Base-by-base conservation (phyloP, 805 yeast genomes). In the Barnettozyma pratensis region DNA sequence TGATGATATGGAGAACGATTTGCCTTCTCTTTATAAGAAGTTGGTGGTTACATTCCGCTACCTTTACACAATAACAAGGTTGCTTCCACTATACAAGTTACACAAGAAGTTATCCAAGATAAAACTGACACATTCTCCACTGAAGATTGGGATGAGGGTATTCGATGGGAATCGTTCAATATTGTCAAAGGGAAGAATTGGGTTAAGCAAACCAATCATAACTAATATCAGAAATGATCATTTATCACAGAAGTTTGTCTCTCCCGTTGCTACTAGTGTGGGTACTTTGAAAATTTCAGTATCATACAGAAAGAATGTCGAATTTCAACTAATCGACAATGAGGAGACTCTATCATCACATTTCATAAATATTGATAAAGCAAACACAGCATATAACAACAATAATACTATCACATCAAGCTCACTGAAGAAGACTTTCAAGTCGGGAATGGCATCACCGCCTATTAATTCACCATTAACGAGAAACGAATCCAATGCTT, bases 101-200 rank as follows among this genome's bases (percentile, higher is more conserved):
- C 69, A 72, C 49, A 74, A 76, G 51, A 66, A 64, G 38, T 66
- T 81, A 9, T 51, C 62, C n/a, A 69, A 49, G 52, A 66, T 65
- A 41, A 71, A 69, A 52, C 66, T 68, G 51, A 58, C 62, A 44
- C 65, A 63, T 40, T 53, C 69, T 1, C 70, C 74, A 6, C 63
- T 83, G 47, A 64, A 64, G 39, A 66, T 91, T 2, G 79, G 81
- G 6, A 77, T 84, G 43, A 74, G 88, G 47, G 65, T 86, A 0
- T 60, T 87, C 32, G 91, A 90, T 62, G 97, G 96, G 0, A 77
- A 83, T 12, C 79, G 80, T 54, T 85, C 94, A 1, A 86, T 91
- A 30, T 73, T 82, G 9, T 84, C 95, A 1, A 83, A 82, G 61
- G 96, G 96, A 3, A 71, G 97, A 52, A 77, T 90, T 27, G 97